Base-by-base conservation (phyloP, 192 early-diverging fungal species). In the Jimgerdemannia flammicorona region DNA sequence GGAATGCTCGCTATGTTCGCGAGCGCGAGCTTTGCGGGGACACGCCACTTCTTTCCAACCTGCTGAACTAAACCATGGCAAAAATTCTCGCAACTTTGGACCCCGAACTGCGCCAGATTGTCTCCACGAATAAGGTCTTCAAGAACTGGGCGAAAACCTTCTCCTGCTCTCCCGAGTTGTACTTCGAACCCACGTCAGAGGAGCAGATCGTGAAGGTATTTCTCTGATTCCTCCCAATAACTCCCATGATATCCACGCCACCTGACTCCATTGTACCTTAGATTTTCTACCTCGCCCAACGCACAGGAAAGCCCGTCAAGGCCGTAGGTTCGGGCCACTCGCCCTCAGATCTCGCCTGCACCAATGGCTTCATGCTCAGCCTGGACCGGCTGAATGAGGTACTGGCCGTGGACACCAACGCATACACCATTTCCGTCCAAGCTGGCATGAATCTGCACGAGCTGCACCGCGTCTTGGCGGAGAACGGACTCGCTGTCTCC, bases 101-200 rank as follows among this genome's bases (percentile, higher is more conserved):
- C 40, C 41, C 70, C 4, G 74, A 74, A 6, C 65, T 83, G 3
- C 72, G 77, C 49, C 17, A 29, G 42, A 77, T 83, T 69, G 74
- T 75, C 17, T 40, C 44, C 18, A 71, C 72, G 9, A 69, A 77
- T 43, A 70, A 70, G 64, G 70, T 70, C 63, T 91, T 92, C 66
- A 72, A 79, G 67, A 94, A 94, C 83, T 94, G 91, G 93, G 85
- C 91, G 44, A 78, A 84, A 39, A 92, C 91, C 0, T 92, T 92
- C 69, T 66, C 71, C 4, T 89, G 89, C 76, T 68, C 63, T 41
- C 89, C 90, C 1, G 81, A 84, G 65, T 83, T 87, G 65, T 90
- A 87, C 71, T 85, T 90, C 72, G 83, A 85, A 63, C 90, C 91
- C 3, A 70, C 78, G 7, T 88, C 82, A 42, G 93, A 94, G 69